Evolutionary conservation across 106 monocot genomes (phyloP).

Genomic region (Phalaenopsis equestris): DNA sequence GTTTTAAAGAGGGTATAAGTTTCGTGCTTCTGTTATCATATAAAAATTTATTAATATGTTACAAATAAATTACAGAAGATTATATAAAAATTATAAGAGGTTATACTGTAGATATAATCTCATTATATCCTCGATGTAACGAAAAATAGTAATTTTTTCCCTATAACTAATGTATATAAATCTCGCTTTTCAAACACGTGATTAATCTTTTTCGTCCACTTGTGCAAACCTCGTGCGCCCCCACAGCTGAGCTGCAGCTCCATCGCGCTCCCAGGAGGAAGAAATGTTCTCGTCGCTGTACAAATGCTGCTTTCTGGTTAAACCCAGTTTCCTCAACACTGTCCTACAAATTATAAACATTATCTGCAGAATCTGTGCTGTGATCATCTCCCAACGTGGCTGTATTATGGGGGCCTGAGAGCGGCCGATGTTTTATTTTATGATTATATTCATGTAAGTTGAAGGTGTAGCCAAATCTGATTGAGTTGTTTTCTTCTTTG

Average conservation of each 20-base stretch:
- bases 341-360: neutral
- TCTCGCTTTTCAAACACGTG: neutral
- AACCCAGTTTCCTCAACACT: neutral
- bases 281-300: neutral
- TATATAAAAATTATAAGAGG: too few relatives aligned
- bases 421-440: neutral
- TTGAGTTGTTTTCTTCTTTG: neutral
- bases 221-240: neutral
- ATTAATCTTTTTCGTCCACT: neutral
- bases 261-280: neutral
- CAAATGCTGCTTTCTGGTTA: constrained; percentile 3
- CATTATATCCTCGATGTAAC: too few relatives aligned
- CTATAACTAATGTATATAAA: neutral
- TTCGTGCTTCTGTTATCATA: too few relatives aligned
- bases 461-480: neutral
- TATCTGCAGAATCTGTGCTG: neutral
- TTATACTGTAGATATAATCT: too few relatives aligned
- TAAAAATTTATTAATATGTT: too few relatives aligned
- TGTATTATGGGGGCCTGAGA: neutral
- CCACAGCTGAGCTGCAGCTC: too few relatives aligned
- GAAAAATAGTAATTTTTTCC: too few relatives aligned
- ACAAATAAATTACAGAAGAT: too few relatives aligned
- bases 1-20: too few relatives aligned
- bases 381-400: neutral
- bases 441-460: neutral